Evolutionary conservation across 148 eudicot genomes (phyloP).

Genomic region (Mesembryanthemum crystallinum): DNA sequence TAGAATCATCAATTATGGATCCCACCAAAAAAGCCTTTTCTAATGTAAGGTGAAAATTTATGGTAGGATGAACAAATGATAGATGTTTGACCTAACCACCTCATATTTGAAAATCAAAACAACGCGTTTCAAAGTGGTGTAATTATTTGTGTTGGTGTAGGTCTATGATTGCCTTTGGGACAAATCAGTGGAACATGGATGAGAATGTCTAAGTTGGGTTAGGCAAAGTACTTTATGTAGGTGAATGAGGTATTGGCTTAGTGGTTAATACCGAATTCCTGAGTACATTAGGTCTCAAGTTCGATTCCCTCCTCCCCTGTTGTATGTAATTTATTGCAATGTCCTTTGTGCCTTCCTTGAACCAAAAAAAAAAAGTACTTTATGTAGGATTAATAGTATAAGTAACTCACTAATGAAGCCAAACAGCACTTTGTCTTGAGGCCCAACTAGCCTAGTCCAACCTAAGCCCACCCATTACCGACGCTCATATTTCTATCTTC

Average conservation of each 20-base stretch:
- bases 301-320: too few relatives aligned
- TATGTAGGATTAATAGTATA: too few relatives aligned
- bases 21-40: background rate
- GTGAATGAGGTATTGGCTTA: too few relatives aligned
- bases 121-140: constrained; percentile 2
- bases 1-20: constrained; percentile 7
- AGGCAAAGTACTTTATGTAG: background rate
- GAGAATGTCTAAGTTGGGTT: background rate
- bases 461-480: background rate
- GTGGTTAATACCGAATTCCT: too few relatives aligned
- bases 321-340: too few relatives aligned
- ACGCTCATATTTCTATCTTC: background rate
- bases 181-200: background rate
- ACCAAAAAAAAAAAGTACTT: too few relatives aligned
- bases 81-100: constrained; percentile 7
- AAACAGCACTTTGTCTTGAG: background rate
- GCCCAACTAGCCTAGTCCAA: constrained; percentile 1
- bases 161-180: background rate
- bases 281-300: too few relatives aligned
- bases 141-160: constrained; percentile 1
- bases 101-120: background rate
- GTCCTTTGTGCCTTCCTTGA: too few relatives aligned
- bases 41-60: constrained; percentile 8
- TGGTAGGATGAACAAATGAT: background rate
- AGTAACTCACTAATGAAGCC: too few relatives aligned